A percentile compares a stretch with the other conserved stretches of the same genome.
These are phyloP conservation scores for Penicillium arizonense DNA, from an alignment of 495 filamentous ascomycete species.

Conservation along the genomic window DNA sequence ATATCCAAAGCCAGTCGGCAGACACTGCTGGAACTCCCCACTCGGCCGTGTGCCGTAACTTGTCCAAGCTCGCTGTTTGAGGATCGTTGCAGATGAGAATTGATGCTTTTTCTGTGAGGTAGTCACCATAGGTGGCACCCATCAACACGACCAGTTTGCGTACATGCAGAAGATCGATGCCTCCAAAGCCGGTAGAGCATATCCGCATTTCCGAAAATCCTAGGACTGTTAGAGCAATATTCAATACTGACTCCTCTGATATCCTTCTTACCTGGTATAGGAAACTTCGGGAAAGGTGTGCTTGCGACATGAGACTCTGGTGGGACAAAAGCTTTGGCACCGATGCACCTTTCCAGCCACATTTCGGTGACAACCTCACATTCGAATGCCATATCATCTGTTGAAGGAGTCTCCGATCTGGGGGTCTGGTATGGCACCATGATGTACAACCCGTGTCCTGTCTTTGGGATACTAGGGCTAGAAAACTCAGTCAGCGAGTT, in stretches of 20 bases:
- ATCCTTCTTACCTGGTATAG: constrained; percentile 53
- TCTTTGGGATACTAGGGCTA: constrained; percentile 37
- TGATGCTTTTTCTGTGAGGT: constrained; percentile 61
- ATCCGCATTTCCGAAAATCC: constrained; percentile 68
- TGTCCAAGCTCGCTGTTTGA: constrained; percentile 63
- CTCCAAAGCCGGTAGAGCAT: constrained; percentile 77
- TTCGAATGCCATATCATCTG: constrained; percentile 42
- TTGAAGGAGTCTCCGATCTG: constrained; percentile 32
- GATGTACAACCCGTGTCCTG: constrained; percentile 45
- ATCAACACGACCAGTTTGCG: constrained; percentile 71
- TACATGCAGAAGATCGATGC: constrained; percentile 82
- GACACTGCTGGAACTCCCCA: constrained; percentile 78
- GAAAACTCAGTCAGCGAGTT: constrained; percentile 39
- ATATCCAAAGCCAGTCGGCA: constrained; percentile 80
- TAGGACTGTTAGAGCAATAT: constrained; percentile 17
- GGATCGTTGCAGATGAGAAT: constrained; percentile 66
- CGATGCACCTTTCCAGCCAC: constrained; percentile 87
- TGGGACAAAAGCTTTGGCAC: constrained; percentile 65
- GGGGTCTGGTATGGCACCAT: constrained; percentile 55
- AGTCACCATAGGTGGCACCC: constrained; percentile 72
- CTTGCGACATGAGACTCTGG: constrained; percentile 71
- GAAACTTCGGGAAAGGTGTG: constrained; percentile 68
- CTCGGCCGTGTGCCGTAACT: constrained; percentile 67
- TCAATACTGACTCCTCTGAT: background rate
- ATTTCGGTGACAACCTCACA: constrained; percentile 74